Conservation (phyloP, 2,329 filamentous ascomycete genomes). For the Talaromyces pinophilus region DNA sequence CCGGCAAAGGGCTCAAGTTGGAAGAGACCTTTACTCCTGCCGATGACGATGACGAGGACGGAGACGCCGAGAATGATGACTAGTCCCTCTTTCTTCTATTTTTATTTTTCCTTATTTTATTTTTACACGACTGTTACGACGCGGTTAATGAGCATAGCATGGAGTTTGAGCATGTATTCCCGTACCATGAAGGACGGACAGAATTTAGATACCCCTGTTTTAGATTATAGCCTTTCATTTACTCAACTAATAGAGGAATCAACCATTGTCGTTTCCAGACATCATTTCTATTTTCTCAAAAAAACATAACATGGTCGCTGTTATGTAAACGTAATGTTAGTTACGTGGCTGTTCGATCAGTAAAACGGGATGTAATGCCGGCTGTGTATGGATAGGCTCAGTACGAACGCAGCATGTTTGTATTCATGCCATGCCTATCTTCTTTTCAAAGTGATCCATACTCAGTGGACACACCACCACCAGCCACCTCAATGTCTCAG, state of each 20-base stretch:
- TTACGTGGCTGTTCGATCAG: background rate
- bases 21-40: constrained; percentile 74
- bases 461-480: background rate
- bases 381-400: background rate
- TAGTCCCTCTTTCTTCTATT: background rate
- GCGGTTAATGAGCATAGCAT: constrained; percentile 29
- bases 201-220: constrained; percentile 14
- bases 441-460: background rate
- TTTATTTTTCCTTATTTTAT: constrained; percentile 11
- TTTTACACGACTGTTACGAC: constrained; percentile 26
- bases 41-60: constrained; percentile 59
- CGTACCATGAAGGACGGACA: constrained; percentile 1
- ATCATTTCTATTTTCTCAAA: background rate
- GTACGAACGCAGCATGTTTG: background rate
- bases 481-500: background rate
- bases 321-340: background rate
- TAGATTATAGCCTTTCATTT: constrained; percentile 4
- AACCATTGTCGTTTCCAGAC: background rate
- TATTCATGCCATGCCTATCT: background rate
- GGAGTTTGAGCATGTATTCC: constrained; percentile 25
- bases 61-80: constrained; percentile 50
- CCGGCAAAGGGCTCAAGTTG: constrained; percentile 74
- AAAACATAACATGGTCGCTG: background rate
- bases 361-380: constrained; percentile 3
- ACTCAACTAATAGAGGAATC: background rate